These are phyloP conservation scores for Penicillium sumatraense DNA, from an alignment of 2,329 filamentous ascomycete genomes.

Conservation along the genomic window DNA sequence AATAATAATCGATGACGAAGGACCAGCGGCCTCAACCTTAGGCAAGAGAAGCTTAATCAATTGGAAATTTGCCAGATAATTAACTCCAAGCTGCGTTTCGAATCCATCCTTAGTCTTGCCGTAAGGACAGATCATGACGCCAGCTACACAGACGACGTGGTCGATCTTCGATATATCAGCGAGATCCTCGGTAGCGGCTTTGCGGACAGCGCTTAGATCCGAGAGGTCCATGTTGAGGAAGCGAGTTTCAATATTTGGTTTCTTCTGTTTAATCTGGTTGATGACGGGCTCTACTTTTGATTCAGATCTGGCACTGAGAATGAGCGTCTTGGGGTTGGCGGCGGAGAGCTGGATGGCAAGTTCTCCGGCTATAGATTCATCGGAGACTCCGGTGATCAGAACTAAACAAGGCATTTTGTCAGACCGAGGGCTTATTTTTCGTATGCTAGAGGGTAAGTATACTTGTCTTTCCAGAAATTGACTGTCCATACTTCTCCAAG, in stretches of 20 bases:
- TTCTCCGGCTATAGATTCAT: conserved; percentile 29
- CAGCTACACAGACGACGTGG: conserved; percentile 23
- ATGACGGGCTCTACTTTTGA: conserved; percentile 20
- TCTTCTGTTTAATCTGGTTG: conserved; percentile 21
- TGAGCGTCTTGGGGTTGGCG: conserved; percentile 25
- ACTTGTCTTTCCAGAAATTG: conserved; percentile 25
- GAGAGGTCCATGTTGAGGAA: conserved; percentile 27
- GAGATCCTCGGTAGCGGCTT: conserved; percentile 13
- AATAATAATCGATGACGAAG: conserved; percentile 43
- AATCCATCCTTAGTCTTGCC: conserved; percentile 30
- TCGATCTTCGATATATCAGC: conserved; percentile 23
- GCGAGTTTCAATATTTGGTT: conserved; percentile 19
- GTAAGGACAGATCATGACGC: conserved; percentile 26
- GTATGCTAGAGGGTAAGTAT: not conserved
- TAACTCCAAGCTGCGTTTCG: conserved; percentile 52
- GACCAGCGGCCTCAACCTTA: conserved; percentile 46
- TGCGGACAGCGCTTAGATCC: conserved; percentile 15
- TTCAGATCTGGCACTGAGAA: conserved; percentile 25
- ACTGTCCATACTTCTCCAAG: conserved; percentile 24
- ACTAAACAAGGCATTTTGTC: conserved; percentile 9
- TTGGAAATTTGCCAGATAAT: conserved; percentile 56
- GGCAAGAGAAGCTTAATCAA: conserved; percentile 54
- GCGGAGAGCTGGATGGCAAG: conserved; percentile 26
- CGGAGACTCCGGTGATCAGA: conserved; percentile 29
- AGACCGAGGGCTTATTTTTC: no score